Percentiles rank a stretch among this genome's conserved stretches.
These are phyloP conservation scores for Aspergillus fumigatus DNA, from an alignment of 2,329 filamentous ascomycete species.

Conservation along the genomic window DNA sequence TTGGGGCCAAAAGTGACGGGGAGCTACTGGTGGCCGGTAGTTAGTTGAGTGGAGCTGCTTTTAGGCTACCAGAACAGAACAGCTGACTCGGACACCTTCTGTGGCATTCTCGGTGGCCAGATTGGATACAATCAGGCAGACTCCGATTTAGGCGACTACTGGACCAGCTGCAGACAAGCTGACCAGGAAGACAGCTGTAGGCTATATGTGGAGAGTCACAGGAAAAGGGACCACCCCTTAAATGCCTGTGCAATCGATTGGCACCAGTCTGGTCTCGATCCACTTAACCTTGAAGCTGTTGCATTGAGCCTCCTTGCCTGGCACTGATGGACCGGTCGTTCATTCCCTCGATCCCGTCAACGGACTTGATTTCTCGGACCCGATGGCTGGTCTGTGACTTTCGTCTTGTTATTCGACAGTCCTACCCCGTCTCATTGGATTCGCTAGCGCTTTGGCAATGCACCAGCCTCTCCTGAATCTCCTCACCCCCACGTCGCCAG, in stretches of 20 bases:
- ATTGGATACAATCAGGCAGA: background rate
- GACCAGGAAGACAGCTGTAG: too few relatives aligned
- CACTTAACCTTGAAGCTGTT: background rate
- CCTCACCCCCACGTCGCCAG: too few relatives aligned
- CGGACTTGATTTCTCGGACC: background rate
- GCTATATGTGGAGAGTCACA: too few relatives aligned
- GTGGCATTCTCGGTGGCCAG: background rate
- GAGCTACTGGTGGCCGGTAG: background rate
- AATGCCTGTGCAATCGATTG: background rate
- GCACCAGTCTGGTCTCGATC: background rate
- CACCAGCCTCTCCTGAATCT: background rate
- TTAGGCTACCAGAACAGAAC: background rate
- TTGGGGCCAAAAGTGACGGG: too few relatives aligned
- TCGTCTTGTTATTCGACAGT: too few relatives aligned
- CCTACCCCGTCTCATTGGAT: background rate
- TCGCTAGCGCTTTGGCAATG: background rate
- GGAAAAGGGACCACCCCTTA: too few relatives aligned
- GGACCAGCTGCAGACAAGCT: background rate
- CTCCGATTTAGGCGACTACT: background rate
- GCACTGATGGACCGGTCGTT: too few relatives aligned
- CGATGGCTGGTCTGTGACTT: too few relatives aligned
- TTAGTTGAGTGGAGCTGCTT: background rate
- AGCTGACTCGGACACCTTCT: background rate
- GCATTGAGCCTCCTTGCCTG: background rate
- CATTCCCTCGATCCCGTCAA: background rate